Evolutionary conservation across 2,329 filamentous ascomycete species (phyloP).

Genomic region (Aureobasidium sp.): DNA sequence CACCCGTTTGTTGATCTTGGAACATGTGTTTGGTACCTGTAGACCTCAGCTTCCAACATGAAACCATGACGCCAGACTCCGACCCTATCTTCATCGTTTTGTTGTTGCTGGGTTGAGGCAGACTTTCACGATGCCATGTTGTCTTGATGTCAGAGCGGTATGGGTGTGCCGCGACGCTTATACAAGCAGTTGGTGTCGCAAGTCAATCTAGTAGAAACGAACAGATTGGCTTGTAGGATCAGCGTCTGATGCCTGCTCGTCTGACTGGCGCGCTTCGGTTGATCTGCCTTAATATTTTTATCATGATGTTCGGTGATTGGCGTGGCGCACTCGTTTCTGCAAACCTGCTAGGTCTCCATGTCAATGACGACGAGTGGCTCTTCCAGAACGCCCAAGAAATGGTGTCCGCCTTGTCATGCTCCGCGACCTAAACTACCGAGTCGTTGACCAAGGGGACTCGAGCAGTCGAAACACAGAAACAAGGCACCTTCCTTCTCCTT

Average conservation of each 20-base stretch:
- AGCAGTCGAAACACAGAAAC: not conserved
- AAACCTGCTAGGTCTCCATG: slow-evolving; percentile 2
- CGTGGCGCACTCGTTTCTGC: slow-evolving; percentile 1
- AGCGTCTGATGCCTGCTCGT: not conserved
- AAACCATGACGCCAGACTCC: slow-evolving; percentile 7
- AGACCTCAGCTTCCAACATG: slow-evolving; percentile 1
- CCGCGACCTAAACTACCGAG: not conserved
- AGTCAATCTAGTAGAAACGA: not conserved
- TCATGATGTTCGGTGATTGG: slow-evolving; percentile 1
- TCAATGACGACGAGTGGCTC: slow-evolving; percentile 8
- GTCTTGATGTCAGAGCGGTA: not conserved
- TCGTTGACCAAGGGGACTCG: not conserved
- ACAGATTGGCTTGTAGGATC: not conserved
- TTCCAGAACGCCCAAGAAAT: not conserved
- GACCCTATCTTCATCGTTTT: not conserved
- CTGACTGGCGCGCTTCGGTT: slow-evolving; percentile 7
- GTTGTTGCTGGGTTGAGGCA: not conserved
- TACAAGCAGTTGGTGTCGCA: not conserved
- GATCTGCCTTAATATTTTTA: not conserved
- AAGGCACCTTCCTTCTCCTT: not conserved
- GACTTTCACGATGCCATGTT: not conserved
- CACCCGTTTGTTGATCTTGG: slow-evolving; percentile 5
- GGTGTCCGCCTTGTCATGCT: not conserved
- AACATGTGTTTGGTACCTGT: not conserved
- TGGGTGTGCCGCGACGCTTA: not conserved